These are phyloP conservation scores for Neohortaea acidophila DNA, from an alignment of 495 filamentous ascomycete genomes.

Conservation along the genomic window DNA sequence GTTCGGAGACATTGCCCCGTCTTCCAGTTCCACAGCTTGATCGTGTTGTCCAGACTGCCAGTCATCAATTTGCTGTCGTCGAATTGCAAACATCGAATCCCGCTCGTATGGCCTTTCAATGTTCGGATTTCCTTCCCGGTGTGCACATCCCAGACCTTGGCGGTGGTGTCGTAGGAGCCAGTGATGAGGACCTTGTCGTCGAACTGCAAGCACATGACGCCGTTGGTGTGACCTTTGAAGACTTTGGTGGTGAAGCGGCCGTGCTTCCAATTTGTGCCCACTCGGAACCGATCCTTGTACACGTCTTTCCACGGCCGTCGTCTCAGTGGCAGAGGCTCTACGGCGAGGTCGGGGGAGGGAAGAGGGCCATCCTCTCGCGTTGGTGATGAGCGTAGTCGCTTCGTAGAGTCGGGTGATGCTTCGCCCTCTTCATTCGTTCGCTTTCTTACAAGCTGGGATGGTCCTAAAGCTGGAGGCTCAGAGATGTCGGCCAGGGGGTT, in stretches of 20 bases:
- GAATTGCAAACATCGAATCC: constrained; percentile 80
- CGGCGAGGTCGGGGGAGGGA: constrained; percentile 32
- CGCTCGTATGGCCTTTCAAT: constrained; percentile 62
- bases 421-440: constrained; percentile 1
- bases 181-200: constrained; percentile 84
- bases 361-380: constrained; percentile 4
- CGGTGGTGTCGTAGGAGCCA: constrained; percentile 85
- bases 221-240: constrained; percentile 82
- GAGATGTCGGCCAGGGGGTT: neutral
- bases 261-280: constrained; percentile 92
- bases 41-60: constrained; percentile 60
- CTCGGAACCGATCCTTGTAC: constrained; percentile 74
- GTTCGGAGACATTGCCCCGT: constrained; percentile 79
- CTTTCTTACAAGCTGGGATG: too few relatives aligned
- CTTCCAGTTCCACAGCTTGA: constrained; percentile 94
- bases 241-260: constrained; percentile 67
- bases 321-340: constrained; percentile 12
- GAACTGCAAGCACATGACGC: constrained; percentile 92
- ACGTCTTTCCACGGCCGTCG: constrained; percentile 81
- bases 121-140: constrained; percentile 74
- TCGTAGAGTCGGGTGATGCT: constrained; percentile 5
- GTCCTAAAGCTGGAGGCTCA: neutral
- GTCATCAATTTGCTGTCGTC: constrained; percentile 83
- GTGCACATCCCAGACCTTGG: constrained; percentile 92
- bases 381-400: constrained; percentile 8